A percentile compares a stretch with the other conserved stretches of the same genome.
These are phyloP conservation scores for Yarrowia sp. DNA, from an alignment of 805 yeast genomes.

Conservation along the genomic window DNA sequence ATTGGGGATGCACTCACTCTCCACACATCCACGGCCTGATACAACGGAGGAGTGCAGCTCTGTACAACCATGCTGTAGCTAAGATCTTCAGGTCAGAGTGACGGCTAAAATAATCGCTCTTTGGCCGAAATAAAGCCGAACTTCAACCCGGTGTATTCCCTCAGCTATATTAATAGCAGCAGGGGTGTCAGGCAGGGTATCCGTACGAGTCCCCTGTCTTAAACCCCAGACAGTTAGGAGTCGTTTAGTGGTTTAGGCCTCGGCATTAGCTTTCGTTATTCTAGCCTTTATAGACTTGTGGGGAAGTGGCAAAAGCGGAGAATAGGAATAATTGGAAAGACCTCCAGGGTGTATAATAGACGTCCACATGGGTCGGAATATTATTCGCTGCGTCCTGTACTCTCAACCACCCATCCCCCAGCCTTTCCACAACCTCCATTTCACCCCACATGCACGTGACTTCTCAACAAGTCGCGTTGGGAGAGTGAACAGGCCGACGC, in stretches of 20 bases:
- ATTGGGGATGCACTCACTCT: slow-evolving; percentile 8
- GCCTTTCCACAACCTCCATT: no score
- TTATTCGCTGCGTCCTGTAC: no score
- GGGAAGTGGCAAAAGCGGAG: slow-evolving; percentile 1
- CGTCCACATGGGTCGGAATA: no score
- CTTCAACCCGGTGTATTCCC: no score
- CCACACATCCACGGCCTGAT: no score
- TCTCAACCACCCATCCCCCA: no score
- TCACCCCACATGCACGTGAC: slow-evolving; percentile 34
- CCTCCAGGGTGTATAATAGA: no score
- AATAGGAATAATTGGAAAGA: not conserved
- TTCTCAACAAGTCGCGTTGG: slow-evolving; percentile 37
- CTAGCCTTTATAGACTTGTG: slow-evolving; percentile 9
- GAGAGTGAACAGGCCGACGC: not conserved
- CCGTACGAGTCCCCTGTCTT: not conserved
- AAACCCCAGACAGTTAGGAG: slow-evolving; percentile 9
- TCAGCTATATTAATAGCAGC: not conserved
- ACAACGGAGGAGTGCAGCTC: no score
- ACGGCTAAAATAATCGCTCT: no score
- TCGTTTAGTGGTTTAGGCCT: slow-evolving; percentile 1
- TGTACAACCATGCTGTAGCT: no score
- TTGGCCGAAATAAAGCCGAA: no score
- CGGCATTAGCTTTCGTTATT: slow-evolving; percentile 20
- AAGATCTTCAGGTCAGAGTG: no score
- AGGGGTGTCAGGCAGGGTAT: not conserved